These are phyloP conservation scores for Coemansia aciculifera DNA, from an alignment of 192 early-diverging fungal species.

Conservation along the genomic window DNA sequence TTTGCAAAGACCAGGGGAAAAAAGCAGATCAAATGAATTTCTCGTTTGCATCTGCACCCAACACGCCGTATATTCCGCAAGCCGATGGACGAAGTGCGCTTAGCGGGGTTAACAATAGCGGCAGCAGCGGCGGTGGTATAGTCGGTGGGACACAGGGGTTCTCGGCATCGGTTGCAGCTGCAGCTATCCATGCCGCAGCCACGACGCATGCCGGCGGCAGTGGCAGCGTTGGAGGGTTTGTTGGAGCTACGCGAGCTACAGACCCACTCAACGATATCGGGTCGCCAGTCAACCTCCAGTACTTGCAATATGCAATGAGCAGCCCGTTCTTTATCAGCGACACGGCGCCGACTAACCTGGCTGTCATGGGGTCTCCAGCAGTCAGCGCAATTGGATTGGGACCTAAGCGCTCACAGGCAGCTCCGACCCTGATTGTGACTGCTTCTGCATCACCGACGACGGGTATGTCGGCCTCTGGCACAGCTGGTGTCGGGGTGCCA, in stretches of 20 bases:
- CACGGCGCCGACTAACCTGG: background rate
- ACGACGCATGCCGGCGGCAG: constrained; percentile 7
- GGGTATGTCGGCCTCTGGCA: background rate
- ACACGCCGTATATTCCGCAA: constrained; percentile 54
- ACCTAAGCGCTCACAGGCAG: constrained; percentile 21
- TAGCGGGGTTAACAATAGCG: background rate
- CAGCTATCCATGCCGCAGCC: background rate
- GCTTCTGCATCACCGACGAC: constrained; percentile 17
- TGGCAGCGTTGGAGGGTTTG: background rate
- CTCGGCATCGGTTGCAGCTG: constrained; percentile 7
- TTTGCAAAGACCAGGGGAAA: background rate
- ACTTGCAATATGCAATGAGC: constrained; percentile 39
- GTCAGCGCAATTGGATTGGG: constrained; percentile 13
- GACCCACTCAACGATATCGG: constrained; percentile 50
- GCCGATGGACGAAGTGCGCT: constrained; percentile 25
- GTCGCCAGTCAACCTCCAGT: constrained; percentile 45
- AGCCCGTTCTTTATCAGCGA: constrained; percentile 39
- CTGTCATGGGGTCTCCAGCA: constrained; percentile 27
- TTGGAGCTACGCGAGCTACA: constrained; percentile 26
- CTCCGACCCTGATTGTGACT: constrained; percentile 25
- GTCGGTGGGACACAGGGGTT: background rate
- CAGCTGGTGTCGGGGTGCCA: background rate
- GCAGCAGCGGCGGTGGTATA: background rate
- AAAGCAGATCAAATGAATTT: constrained; percentile 46
- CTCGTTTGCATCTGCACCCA: constrained; percentile 56